Conservation (phyloP, 148 eudicot species). For the Spergularia marina region DNA sequence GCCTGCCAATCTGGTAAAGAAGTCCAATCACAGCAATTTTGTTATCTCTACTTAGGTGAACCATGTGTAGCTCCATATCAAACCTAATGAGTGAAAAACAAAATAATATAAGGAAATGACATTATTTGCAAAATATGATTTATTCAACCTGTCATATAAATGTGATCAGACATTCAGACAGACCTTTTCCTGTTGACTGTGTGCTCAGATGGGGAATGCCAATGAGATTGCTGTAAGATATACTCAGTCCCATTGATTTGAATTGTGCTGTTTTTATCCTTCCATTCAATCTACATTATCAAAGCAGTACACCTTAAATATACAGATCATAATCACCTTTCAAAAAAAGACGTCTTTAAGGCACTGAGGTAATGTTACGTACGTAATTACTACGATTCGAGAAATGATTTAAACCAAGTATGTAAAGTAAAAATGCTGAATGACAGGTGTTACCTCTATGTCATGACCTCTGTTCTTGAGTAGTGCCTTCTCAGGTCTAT, state of each 20-base stretch:
- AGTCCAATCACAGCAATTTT: constrained; percentile 46
- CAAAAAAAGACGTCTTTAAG: no score
- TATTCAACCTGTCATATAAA: background rate
- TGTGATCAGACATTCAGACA: background rate
- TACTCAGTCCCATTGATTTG: constrained; percentile 43
- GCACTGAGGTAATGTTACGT: background rate
- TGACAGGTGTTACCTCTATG: constrained; percentile 27
- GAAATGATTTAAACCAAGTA: background rate
- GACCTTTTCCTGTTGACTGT: constrained; percentile 55
- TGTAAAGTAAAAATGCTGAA: background rate
- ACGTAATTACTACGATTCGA: background rate
- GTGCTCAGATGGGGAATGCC: constrained; percentile 85
- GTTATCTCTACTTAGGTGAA: constrained; percentile 41
- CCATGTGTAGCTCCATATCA: constrained; percentile 63
- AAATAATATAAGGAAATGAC: background rate
- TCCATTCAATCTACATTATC: constrained; percentile 46
- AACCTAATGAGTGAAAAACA: constrained; percentile 28
- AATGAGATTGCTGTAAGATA: constrained; percentile 47
- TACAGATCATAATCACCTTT: no score
- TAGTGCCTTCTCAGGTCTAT: constrained; percentile 35
- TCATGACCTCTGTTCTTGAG: constrained; percentile 57
- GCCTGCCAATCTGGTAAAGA: constrained; percentile 51
- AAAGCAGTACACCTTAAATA: background rate
- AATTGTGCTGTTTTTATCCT: constrained; percentile 41
- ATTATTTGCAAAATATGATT: background rate